A percentile compares a stretch with the other conserved stretches of the same genome.
phyloP scores from a whole-genome alignment of 495 filamentous ascomycete genomes.

The Xylaria flabelliformis region DNA sequence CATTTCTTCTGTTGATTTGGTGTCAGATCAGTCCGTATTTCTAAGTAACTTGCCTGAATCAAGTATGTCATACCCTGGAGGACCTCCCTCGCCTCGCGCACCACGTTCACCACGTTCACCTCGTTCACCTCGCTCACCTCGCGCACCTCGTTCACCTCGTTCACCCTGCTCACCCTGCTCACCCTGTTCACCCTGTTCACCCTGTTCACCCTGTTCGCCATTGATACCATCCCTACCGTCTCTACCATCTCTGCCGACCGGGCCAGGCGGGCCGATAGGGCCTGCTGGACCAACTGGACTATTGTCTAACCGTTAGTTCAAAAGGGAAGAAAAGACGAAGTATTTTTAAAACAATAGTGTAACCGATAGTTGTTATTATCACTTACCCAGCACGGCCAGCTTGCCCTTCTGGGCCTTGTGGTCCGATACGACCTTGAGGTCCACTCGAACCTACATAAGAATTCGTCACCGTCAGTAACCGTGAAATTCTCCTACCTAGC shows the following conservation, averaged over 20 bases:
- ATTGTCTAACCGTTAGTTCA: background rate
- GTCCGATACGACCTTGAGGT: constrained; percentile 11
- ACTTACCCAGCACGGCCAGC: constrained; percentile 17
- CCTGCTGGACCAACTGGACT: constrained; percentile 11
- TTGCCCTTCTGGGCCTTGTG: constrained; percentile 12
- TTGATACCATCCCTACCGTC: background rate
- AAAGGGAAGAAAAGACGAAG: background rate
- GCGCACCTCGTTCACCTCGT: background rate
- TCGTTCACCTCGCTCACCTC: background rate
- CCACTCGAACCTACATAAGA: constrained; percentile 15
- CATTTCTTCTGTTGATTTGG: constrained; percentile 5
- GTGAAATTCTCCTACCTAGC: background rate
- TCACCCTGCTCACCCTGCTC: background rate
- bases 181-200: background rate
- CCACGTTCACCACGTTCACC: constrained; percentile 5
- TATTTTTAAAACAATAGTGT: background rate
- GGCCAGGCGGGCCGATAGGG: background rate
- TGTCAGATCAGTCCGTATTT: background rate
- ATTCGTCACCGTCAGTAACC: background rate
- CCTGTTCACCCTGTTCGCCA: background rate
- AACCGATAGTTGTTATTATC: background rate
- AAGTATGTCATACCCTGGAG: constrained; percentile 5
- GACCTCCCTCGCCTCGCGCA: constrained; percentile 3
- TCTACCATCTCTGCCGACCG: constrained; percentile 7
- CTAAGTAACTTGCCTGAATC: background rate